A percentile compares a stretch with the other conserved stretches of the same genome.
These are phyloP conservation scores for Penicillium argentinense DNA, from an alignment of 495 filamentous ascomycete genomes.

Conservation along the genomic window DNA sequence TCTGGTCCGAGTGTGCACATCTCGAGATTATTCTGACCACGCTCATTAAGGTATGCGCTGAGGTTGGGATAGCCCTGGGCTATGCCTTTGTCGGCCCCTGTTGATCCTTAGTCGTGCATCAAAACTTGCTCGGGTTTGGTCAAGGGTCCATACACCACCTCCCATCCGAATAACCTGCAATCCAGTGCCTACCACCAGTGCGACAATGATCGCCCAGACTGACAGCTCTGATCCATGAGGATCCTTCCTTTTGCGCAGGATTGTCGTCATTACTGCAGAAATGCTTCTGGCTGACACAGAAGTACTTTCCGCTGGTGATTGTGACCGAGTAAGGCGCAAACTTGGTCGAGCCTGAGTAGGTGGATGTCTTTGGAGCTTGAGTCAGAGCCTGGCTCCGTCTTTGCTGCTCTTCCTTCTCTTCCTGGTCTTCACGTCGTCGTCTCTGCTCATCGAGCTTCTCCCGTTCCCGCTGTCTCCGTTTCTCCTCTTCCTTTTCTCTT, in stretches of 20 bases:
- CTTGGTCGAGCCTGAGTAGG: too few species aligned
- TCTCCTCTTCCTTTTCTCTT: not conserved
- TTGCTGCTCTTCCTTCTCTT: too few species aligned
- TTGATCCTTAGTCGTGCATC: not conserved
- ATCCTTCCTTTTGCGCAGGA: not conserved
- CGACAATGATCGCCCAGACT: not conserved
- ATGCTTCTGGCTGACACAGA: too few species aligned
- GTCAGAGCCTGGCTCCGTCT: too few species aligned
- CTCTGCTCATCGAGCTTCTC: too few species aligned
- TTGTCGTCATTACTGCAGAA: not conserved
- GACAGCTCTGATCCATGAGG: not conserved
- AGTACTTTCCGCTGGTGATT: too few species aligned
- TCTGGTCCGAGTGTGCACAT: constrained; percentile 2
- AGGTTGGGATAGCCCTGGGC: too few species aligned
- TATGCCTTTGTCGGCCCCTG: too few species aligned
- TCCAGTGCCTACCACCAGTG: not conserved
- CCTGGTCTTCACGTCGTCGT: too few species aligned
- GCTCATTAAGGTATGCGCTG: too few species aligned
- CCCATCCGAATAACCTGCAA: not conserved
- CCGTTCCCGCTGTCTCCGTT: not conserved
- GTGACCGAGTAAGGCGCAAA: not conserved
- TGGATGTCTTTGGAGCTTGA: too few species aligned
- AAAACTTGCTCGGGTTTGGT: too few species aligned
- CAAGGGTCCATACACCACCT: constrained; percentile 4
- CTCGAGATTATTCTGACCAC: not conserved